phyloP scores from a whole-genome alignment of 805 yeast genomes.

The Saccharomycopsis javanensis region DNA sequence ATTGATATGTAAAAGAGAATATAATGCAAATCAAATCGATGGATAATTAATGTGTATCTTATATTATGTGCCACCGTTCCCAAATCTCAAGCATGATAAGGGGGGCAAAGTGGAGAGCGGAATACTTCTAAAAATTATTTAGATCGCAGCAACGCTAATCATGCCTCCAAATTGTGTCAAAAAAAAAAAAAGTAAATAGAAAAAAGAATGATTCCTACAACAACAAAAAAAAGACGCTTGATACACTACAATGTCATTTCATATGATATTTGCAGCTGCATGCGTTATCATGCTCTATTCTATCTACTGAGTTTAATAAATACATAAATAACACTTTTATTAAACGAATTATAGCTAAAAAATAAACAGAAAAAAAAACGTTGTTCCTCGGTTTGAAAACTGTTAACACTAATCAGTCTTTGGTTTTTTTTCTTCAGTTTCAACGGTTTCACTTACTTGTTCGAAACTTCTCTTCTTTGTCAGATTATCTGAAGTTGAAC shows the following conservation, averaged over 20 bases:
- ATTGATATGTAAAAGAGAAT: neutral
- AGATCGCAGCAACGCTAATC: neutral
- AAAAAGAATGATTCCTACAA: neutral
- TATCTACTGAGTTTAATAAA: neutral
- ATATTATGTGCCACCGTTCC: neutral
- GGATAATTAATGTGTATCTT: neutral
- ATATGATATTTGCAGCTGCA: neutral
- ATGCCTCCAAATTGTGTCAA: neutral
- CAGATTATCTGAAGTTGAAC: neutral
- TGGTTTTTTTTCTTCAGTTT: conserved; percentile 12
- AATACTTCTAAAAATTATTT: neutral
- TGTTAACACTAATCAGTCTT: conserved; percentile 10
- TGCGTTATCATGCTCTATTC: neutral
- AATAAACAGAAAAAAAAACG: no score
- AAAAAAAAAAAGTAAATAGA: neutral
- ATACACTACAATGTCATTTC: neutral
- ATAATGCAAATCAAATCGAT: neutral
- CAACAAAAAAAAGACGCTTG: neutral
- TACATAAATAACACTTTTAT: no score
- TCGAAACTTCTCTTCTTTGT: conserved; percentile 16
- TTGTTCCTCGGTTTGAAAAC: no score
- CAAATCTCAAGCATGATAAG: neutral
- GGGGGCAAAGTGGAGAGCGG: neutral
- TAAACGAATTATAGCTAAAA: no score
- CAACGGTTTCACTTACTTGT: neutral